Conservation (phyloP, 139 green algal genomes). For the Parachlorella kessleri region DNA sequence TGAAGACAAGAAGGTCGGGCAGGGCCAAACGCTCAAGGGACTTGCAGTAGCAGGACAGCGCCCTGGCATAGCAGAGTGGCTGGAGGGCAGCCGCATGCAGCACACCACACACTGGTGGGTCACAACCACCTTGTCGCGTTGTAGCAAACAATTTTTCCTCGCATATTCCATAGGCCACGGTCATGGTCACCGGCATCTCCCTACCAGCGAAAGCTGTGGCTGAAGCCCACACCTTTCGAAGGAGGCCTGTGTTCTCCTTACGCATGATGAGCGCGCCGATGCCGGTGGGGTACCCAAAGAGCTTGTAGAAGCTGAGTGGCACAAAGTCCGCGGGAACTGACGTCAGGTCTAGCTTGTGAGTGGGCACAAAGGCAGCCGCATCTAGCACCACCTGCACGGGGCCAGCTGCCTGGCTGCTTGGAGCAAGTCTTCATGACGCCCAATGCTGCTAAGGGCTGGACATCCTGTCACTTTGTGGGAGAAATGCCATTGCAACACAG, state of each 20-base stretch:
- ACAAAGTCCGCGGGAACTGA: slow-evolving; percentile 69
- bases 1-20: not conserved
- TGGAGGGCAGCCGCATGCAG: not conserved
- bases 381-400: slow-evolving; percentile 69
- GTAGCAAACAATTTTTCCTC: too few species aligned
- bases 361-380: slow-evolving; percentile 71
- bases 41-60: slow-evolving; percentile 1
- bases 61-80: not conserved
- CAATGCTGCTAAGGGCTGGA: not conserved
- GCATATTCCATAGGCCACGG: too few species aligned
- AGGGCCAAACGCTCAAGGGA: too few species aligned
- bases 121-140: too few species aligned
- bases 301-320: slow-evolving; percentile 68
- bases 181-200: too few species aligned
- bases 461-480: not conserved
- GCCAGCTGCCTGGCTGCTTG: too few species aligned
- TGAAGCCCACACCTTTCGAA: slow-evolving; percentile 10
- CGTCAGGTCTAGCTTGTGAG: slow-evolving; percentile 68
- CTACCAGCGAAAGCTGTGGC: too few species aligned
- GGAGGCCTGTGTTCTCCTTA: slow-evolving; percentile 5
- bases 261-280: slow-evolving; percentile 38
- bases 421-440: too few species aligned
- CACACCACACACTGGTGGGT: not conserved
- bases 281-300: slow-evolving; percentile 79
- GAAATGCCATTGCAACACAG: not conserved